Percentiles rank a stretch among this genome's conserved stretches.
Conservation (phyloP, 805 yeast genomes). For the Pichia pseudocactophila region DNA sequence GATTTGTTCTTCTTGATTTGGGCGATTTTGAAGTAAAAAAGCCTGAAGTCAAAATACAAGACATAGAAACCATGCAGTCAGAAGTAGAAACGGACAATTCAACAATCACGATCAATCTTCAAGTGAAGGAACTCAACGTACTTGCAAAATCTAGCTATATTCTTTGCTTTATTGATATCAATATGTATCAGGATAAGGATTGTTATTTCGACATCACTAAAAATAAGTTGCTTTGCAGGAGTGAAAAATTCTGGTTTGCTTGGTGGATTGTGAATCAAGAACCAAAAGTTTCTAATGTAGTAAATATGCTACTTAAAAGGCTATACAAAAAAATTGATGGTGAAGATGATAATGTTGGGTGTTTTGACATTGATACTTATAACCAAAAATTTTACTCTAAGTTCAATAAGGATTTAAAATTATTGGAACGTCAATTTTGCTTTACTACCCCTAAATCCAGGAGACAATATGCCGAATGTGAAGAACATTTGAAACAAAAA, state of each 20-base stretch:
- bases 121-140: constrained; percentile 50
- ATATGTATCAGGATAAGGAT: constrained; percentile 20
- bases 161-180: constrained; percentile 29
- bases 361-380: constrained; percentile 18
- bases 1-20: constrained; percentile 40
- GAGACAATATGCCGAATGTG: constrained; percentile 17
- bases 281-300: constrained; percentile 29
- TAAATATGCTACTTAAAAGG: constrained; percentile 38
- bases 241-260: constrained; percentile 21
- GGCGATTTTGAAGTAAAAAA: constrained; percentile 33
- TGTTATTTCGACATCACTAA: constrained; percentile 2
- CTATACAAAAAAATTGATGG: constrained; percentile 37
- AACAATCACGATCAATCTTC: constrained; percentile 17
- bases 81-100: neutral
- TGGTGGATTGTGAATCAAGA: constrained; percentile 27
- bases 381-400: constrained; percentile 23
- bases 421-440: constrained; percentile 23
- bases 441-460: constrained; percentile 23
- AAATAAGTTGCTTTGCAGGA: constrained; percentile 3
- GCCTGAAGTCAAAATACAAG: neutral
- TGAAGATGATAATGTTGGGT: constrained; percentile 1
- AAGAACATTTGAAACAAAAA: too few relatives aligned
- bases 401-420: constrained; percentile 17
- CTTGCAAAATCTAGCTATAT: constrained; percentile 44
- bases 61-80: neutral